Evolutionary conservation across 73 alveolate genomes (phyloP).

Genomic region (Vitrella brassicaformis): DNA sequence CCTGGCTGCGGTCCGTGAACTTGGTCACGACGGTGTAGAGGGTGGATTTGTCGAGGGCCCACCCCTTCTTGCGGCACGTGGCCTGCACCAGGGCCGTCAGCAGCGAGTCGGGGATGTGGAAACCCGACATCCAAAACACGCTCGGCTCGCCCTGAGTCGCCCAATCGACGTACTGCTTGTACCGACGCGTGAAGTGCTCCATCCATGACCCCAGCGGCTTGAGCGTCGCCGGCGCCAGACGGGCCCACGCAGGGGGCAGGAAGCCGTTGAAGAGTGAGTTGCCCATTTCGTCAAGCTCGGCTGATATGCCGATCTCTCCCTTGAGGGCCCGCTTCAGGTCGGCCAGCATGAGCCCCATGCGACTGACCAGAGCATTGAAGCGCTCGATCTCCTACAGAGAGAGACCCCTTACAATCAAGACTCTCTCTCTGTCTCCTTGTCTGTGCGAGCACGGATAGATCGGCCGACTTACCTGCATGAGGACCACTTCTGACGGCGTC

Average conservation of each 20-base stretch:
- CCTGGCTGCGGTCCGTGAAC: slow-evolving; percentile 71
- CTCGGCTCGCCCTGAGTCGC: slow-evolving; percentile 88
- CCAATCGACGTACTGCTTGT: slow-evolving; percentile 75
- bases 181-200: slow-evolving; percentile 83
- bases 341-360: slow-evolving; percentile 44
- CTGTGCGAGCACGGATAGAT: too few relatives aligned
- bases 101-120: slow-evolving; percentile 96
- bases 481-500: slow-evolving; percentile 89
- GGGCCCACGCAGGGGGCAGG: slow-evolving; percentile 83
- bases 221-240: slow-evolving; percentile 90
- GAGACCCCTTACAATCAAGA: neutral
- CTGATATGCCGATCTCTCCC: slow-evolving; percentile 88
- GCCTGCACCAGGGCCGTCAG: slow-evolving; percentile 97
- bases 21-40: slow-evolving; percentile 90
- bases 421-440: too few relatives aligned
- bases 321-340: slow-evolving; percentile 86
- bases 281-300: slow-evolving; percentile 77
- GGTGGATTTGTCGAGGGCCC: slow-evolving; percentile 98
- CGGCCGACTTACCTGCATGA: slow-evolving; percentile 68
- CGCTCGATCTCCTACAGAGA: slow-evolving; percentile 76
- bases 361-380: slow-evolving; percentile 75
- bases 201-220: slow-evolving; percentile 91
- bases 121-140: slow-evolving; percentile 98
- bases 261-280: slow-evolving; percentile 73
- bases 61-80: slow-evolving; percentile 91